Evolutionary conservation across 2,329 filamentous ascomycete species (phyloP), one percentile per base, ranked within the genome.

Genomic region (Xylariaceae sp.): DNA sequence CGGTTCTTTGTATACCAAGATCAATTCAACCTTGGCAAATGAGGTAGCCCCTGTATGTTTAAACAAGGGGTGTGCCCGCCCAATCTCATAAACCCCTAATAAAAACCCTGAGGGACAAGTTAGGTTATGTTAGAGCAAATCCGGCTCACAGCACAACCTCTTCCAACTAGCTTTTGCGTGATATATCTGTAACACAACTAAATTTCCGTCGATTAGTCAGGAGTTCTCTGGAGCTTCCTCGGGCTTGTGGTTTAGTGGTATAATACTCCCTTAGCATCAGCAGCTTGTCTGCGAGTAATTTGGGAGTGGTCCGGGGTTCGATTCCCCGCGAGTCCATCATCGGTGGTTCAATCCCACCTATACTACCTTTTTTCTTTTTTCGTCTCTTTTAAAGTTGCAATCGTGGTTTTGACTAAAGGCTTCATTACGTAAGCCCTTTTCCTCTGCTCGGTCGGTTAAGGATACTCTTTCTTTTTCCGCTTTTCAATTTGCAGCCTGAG

Each of bases 261-360:
- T 19, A 29, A 40, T 40, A 40, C 37, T 40, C 37, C 37, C 37
- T 40, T 40, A 40, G 37, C 37, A 40, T 36, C 7, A 31, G 12
- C 12, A 31, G 28, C 6, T 36, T 36, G 8, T 7, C 33, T 9
- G 8, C 33, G n/a, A n/a, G n/a, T 16, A n/a, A 36, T 36, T 7
- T 65, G 63, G 61, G 59, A 64, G 63, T 56, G 63, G 63, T 65
- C 61, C 63, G 63, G 63, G 63, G 63, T 65, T 65, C 63, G 56
- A 64, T 65, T 64, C 63, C 63, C 63, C 63, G 63, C 61, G 61
- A 65, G 63, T 65, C 63, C 63, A 65, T 23, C 56, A 14, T 23
- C 17, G 52, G 59, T 54, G 59, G 56, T 59, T 61, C 16, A 28
- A 47, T 47, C n/a, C 44, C 44, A 36, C 44, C 12, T 47, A 47